Conservation (phyloP, 345 rosid species). For the Mercurialis annua region DNA sequence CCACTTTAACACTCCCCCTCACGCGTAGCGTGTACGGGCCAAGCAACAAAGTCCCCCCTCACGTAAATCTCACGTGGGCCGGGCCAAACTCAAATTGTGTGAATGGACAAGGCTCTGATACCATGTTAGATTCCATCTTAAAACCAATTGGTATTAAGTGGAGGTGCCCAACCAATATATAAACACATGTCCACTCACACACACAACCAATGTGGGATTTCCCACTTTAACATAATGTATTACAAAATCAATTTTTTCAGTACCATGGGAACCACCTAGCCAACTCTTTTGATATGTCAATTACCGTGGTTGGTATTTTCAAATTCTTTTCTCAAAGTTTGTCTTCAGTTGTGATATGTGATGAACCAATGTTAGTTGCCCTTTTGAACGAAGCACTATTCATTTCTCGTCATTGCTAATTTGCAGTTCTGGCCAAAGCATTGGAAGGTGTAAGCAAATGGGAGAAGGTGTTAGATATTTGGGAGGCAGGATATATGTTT, state of each 20-base stretch:
- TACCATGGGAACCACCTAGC: not conserved
- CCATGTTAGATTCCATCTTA: no score
- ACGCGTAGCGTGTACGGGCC: no score
- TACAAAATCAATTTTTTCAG: not conserved
- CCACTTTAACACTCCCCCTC: no score
- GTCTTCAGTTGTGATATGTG: not conserved
- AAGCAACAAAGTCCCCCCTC: no score
- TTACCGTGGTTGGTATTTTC: not conserved
- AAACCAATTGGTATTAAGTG: no score
- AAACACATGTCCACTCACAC: no score
- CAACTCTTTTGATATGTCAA: not conserved
- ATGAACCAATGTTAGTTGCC: not conserved
- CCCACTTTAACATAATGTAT: no score
- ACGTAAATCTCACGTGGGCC: no score
- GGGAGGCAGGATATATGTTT: slow-evolving; percentile 87
- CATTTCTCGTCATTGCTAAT: slow-evolving; percentile 9
- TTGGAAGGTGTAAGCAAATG: slow-evolving; percentile 57
- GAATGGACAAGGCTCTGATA: no score
- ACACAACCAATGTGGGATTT: no score
- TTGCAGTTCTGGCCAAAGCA: slow-evolving; percentile 69
- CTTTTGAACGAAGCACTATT: not conserved
- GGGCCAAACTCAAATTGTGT: no score
- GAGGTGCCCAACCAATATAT: no score
- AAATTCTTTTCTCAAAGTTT: not conserved
- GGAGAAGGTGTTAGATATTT: slow-evolving; percentile 64